Evolutionary conservation across 192 early-diverging fungal species (phyloP), one percentile per base, ranked within the genome.

Genomic region (Spizellomyces sp.): DNA sequence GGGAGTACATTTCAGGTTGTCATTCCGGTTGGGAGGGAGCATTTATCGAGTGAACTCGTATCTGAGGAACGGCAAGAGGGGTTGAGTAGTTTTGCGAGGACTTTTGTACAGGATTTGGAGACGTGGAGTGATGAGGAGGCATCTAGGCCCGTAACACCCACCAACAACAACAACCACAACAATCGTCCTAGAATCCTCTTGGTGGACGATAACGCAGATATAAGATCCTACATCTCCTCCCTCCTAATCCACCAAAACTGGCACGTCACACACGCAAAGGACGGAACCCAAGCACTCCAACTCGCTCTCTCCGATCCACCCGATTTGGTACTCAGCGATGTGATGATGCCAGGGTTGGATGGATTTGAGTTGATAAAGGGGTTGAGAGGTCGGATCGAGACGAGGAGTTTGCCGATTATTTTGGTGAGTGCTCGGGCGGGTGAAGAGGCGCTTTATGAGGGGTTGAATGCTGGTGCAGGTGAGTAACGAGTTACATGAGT

Each of bases 301-400:
- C 10, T 10, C 46, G n/a, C 52, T 1, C 4, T 56, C 0, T 9
- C 50, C 19, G 9, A 57, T 44, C 14, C 14, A 41, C 67, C 67
- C 10, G 67, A 69, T 36, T 43, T 76, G 19, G 45, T 79, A 14
- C 22, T 79, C 5, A 46, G 45, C 69, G 83, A 87, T 73, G 79
- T 87, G 1, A 86, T 80, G 61, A 89, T 89, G 88, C 88, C 88
- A 0, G 79, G 80, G 21, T 77, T 89, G 81, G 80, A 87, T 67
- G 88, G 88, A 5, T 80, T 83, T 43, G 79, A 80, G n/a, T 66
- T 89, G 10, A 58, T 85, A 4, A 74, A 77, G 57, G 67, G 55
- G 4, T 59, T 89, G 22, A 67, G 82, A 15, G 56, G 48, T 19
- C 48, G 81, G 17, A 57, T 63, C 8, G 62, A 61, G 6, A 77